Conservation (phyloP, 192 early-diverging fungal genomes). For the Funneliformis mosseae region DNA sequence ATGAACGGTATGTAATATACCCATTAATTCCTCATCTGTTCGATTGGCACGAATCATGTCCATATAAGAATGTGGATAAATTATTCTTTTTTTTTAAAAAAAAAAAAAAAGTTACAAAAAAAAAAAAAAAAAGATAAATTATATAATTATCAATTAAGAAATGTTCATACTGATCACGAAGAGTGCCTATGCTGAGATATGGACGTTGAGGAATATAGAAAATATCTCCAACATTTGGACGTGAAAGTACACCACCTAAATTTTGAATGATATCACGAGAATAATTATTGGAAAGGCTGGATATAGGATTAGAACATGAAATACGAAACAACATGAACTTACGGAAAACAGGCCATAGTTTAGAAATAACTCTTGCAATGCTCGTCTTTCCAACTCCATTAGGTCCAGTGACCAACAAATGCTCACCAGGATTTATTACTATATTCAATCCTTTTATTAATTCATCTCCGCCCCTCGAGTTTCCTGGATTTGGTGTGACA, state of each 20-base stretch:
- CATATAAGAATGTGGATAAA: slow-evolving; percentile 88
- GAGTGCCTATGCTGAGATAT: slow-evolving; percentile 88
- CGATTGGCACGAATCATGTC: slow-evolving; percentile 76
- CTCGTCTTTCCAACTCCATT: slow-evolving; percentile 95
- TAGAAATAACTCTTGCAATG: slow-evolving; percentile 89
- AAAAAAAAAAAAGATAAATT: neutral
- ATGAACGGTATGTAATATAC: slow-evolving; percentile 83
- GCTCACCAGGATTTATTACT: slow-evolving; percentile 81
- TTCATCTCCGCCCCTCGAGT: slow-evolving; percentile 69
- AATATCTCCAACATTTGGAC: slow-evolving; percentile 78
- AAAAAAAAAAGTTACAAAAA: neutral
- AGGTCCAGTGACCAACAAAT: slow-evolving; percentile 90
- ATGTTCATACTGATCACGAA: slow-evolving; percentile 82
- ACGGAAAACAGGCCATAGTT: slow-evolving; percentile 92
- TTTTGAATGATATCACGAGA: neutral
- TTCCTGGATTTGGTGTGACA: slow-evolving; percentile 78
- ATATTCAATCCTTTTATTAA: slow-evolving; percentile 80
- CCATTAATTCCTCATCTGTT: slow-evolving; percentile 80
- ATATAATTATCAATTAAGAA: neutral
- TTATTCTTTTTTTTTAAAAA: slow-evolving; percentile 62
- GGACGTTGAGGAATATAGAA: slow-evolving; percentile 99
- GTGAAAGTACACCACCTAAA: slow-evolving; percentile 63
- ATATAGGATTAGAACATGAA: neutral
- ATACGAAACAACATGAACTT: slow-evolving; percentile 2
- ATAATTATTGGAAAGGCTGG: neutral